Base-by-base conservation (phyloP, 169 alveolate genomes). In the Gregarina niphandrodes region DNA sequence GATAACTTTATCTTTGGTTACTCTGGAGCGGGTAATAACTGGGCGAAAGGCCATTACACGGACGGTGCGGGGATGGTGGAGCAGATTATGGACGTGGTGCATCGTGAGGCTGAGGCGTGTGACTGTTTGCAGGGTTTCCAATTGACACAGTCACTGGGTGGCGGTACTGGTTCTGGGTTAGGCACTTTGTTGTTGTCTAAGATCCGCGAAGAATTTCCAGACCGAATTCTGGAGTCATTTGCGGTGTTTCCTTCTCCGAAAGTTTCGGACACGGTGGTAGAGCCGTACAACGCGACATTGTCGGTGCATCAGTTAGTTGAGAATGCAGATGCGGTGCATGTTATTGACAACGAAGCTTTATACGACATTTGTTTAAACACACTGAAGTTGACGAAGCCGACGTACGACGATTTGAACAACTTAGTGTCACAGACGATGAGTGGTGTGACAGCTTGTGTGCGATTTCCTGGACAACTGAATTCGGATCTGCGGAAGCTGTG, bases 101-200 rank as follows among this genome's bases (percentile, higher is more conserved):
- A 95, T 59, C 84, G 85, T 70, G 97, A 88, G 67, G 95, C 95
- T 24, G 97, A 88, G 67, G 91, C 91, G 31, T 85, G 95, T 61
- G 96, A 88, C 69, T 88, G 96, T 67, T 67, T 88, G 34, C 93
- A 88, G 67, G 97, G 97, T 22, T 88, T 88, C 81, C 93, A 88
- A 35, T 70, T 88, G 42, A 75, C 91, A 12, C 97, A 88, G 80
- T 83, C 95, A 15, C 73, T 89, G 48, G 97, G 97, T 38, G 97
- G 97, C 42, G 97, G 97, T 60, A 89, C 97, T 12, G 97, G 97
- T 29, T 73, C 91, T 21, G 97, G 97, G 40, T 85, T 89, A 96
- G 97, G 97, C 34, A 89, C 97, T 19, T 67, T 89, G 41, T 53
- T 82, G 61, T 82, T 82, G 70, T 74, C 93, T 60, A 85, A 85